Base-by-base conservation (phyloP, 208 protist species). In the Trypanosoma melophagium region DNA sequence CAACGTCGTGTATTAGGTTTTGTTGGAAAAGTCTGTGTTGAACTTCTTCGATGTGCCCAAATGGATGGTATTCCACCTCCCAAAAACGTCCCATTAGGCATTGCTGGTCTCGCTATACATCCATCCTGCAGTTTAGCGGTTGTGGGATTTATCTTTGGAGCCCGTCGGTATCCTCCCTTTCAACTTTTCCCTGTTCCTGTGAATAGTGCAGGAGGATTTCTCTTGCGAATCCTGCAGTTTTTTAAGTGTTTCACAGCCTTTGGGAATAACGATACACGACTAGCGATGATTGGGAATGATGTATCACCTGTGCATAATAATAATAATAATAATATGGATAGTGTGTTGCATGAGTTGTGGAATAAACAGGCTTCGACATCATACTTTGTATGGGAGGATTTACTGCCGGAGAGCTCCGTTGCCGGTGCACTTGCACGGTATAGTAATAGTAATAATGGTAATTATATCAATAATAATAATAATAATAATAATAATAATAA, bases 41-140 rank as follows among this genome's bases (percentile, higher is more conserved):
- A 72, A 13, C 74, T 92, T 44, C 67, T 94, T 50, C 76, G 74
- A 50, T 90, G 89, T 57, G 41, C 66, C 7, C 57, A 69, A 14
- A 63, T 81, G n/a, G 73, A 74, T 17, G 74, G 65, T 7, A 53
- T 58, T 19, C 52, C 63, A 17, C 60, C 84, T 56, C 79, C 78
- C 16, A 17, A 40, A 21, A 40, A 70, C 14, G 71, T 51, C 7
- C 75, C 74, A 42, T 62, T 74, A 0, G 83, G 52, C 9, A 51
- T 95, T 0, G 49, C 59, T 24, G 84, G 84, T 28, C 63, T 92
- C 22, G 73, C 90, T 3, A 41, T 92, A 40, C 90, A 95, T 62
- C 79, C 85, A 4, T 84, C 83, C 7, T 74, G 64, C 53, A 67
- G 66, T 2, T 49, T 95, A 41, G 77, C 80, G 7, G 57, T 92